These are phyloP conservation scores for Aureobasidium sp. DNA, from an alignment of 2,329 filamentous ascomycete genomes.

Conservation along the genomic window DNA sequence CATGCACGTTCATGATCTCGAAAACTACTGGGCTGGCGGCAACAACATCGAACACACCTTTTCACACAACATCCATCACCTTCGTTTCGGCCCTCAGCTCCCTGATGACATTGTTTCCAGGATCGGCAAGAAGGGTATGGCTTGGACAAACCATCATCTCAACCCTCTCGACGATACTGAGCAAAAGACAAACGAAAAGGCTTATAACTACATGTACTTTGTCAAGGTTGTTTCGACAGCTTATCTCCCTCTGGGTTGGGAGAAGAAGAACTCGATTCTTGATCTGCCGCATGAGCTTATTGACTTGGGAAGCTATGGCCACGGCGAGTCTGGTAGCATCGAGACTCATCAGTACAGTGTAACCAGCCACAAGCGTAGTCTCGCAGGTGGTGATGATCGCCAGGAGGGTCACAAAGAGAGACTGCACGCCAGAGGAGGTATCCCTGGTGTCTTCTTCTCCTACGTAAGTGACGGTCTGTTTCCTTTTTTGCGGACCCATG, in stretches of 20 bases:
- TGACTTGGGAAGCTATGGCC: constrained; percentile 62
- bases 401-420: constrained; percentile 88
- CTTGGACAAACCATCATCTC: constrained; percentile 82
- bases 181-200: constrained; percentile 72
- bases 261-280: constrained; percentile 46
- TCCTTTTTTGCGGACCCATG: not conserved
- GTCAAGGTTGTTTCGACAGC: constrained; percentile 96
- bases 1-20: constrained; percentile 94
- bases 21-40: constrained; percentile 80
- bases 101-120: constrained; percentile 65
- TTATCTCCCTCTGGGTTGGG: constrained; percentile 87
- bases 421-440: constrained; percentile 80
- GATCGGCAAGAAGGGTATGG: constrained; percentile 47
- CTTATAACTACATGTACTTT: constrained; percentile 98
- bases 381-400: constrained; percentile 74
- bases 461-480: constrained; percentile 62
- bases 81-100: constrained; percentile 89
- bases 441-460: constrained; percentile 96
- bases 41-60: constrained; percentile 72
- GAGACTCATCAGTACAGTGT: constrained; percentile 99
- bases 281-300: constrained; percentile 42
- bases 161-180: constrained; percentile 80
- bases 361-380: constrained; percentile 87
- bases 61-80: constrained; percentile 76
- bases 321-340: constrained; percentile 66